Evolutionary conservation across 2,329 filamentous ascomycete species (phyloP).

Genomic region (Fusarium sp.): DNA sequence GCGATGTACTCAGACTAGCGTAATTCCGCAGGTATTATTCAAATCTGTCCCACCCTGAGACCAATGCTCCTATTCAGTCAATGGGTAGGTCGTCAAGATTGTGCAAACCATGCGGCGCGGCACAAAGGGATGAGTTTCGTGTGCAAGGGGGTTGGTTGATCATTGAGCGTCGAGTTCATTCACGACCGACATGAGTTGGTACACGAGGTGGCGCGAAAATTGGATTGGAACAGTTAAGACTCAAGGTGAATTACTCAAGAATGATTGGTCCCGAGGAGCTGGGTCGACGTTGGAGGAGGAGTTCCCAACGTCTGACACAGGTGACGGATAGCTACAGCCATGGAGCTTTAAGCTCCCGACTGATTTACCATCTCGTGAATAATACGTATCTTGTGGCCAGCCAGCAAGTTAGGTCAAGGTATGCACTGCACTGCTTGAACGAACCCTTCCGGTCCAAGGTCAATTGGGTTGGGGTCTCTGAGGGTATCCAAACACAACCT

Average conservation of each 20-base stretch:
- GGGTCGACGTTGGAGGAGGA: constrained; percentile 4
- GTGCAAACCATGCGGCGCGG: constrained; percentile 16
- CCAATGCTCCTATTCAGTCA: background rate
- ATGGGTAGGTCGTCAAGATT: background rate
- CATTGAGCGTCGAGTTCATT: background rate
- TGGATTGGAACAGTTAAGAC: background rate
- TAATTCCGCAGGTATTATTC: constrained; percentile 2
- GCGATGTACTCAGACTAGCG: constrained; percentile 1
- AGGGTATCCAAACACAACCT: constrained; percentile 1
- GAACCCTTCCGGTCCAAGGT: background rate
- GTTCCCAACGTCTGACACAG: background rate
- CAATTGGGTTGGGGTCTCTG: background rate
- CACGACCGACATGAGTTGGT: background rate
- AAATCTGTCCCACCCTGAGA: constrained; percentile 6
- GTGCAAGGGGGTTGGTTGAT: background rate
- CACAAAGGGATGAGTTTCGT: constrained; percentile 5
- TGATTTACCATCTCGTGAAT: background rate
- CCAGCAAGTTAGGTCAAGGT: constrained; percentile 18
- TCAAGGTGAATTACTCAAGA: background rate
- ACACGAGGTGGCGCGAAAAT: constrained; percentile 10
- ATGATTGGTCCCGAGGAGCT: constrained; percentile 32
- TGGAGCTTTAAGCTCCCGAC: constrained; percentile 8
- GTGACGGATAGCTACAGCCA: constrained; percentile 26
- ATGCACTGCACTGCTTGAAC: background rate
- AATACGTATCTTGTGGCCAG: constrained; percentile 4